Base-by-base conservation (phyloP, 129 eudicot genomes). In the Flaveria bidentis region DNA sequence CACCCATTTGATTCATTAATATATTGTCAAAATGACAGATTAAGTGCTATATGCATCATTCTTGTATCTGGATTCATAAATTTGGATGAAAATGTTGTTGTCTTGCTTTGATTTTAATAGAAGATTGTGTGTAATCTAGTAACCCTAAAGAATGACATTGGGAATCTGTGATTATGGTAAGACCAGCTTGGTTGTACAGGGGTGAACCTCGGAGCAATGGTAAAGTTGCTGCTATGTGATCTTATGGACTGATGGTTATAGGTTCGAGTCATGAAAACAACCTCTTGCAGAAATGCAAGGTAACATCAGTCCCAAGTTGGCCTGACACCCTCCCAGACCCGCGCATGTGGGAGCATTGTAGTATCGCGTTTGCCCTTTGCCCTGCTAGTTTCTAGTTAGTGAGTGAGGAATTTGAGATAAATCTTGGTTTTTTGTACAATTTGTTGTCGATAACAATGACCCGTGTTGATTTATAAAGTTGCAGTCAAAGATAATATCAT, bases 71-170 rank as follows among this genome's bases (percentile, higher is more conserved):
- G 41, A 25, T 71, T 66, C 41, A 53, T n/a, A 67, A 55, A 53
- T 53, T 36, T 23, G 56, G 65, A 33, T 50, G 63, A 4, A 61
- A 15, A 18, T 70, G 51, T 30, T 61, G 20, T 72, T 64, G 15
- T 62, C 36, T 20, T 50, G 68, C 20, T 77, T 77, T 23, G 41
- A 20, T 67, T 33, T 3, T 18, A 9, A 28, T 13, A 76, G 20
- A 65, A 50, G 51, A 50, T 39, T 36, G 39, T 66, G 67, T 47
- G 45, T 22, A 64, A 33, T 76, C 64, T 62, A 18, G n/a, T 36
- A 42, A 52, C 26, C 39, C 74, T 77, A 77, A 69, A 25, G 71
- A 49, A 25, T 55, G 75, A 17, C 53, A 70, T 78, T 55, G 45
- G 46, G 74, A 63, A 78, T 68, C 45, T 68, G 30, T 67, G 47